Percentiles rank a stretch among this genome's conserved stretches.
These are phyloP conservation scores for Colletotrichum liriopes DNA, from an alignment of 2,329 filamentous ascomycete species.

Conservation along the genomic window DNA sequence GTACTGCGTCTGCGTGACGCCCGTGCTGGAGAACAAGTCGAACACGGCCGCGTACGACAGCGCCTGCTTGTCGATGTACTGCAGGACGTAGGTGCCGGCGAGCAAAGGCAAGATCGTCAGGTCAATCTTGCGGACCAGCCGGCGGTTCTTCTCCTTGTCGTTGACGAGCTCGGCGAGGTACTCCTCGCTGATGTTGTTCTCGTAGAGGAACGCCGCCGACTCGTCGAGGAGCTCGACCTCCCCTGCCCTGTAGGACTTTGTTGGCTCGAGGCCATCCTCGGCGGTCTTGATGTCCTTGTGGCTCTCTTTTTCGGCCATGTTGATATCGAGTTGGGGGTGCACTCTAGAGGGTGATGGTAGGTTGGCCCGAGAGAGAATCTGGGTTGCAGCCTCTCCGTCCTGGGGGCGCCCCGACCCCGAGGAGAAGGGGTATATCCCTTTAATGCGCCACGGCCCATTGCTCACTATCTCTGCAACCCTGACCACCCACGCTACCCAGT, in stretches of 20 bases:
- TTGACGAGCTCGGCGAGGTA: slow-evolving; percentile 61
- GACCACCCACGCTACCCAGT: slow-evolving; percentile 22
- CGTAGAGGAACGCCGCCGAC: slow-evolving; percentile 63
- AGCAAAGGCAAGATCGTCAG: slow-evolving; percentile 66
- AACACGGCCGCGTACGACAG: slow-evolving; percentile 70
- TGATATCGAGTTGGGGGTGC: neutral
- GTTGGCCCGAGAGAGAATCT: neutral
- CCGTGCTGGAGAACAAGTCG: slow-evolving; percentile 65
- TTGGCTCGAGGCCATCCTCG: slow-evolving; percentile 40
- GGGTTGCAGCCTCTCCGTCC: neutral
- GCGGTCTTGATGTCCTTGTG: slow-evolving; percentile 13
- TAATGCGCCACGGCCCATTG: slow-evolving; percentile 30
- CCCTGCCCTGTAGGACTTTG: slow-evolving; percentile 36
- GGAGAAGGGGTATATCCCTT: slow-evolving; percentile 18
- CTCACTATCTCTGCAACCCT: slow-evolving; percentile 28
- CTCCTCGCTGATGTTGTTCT: slow-evolving; percentile 60
- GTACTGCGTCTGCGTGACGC: slow-evolving; percentile 64
- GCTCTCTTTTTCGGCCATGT: slow-evolving; percentile 25
- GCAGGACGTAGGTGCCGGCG: slow-evolving; percentile 64
- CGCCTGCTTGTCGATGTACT: slow-evolving; percentile 71
- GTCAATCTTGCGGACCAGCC: slow-evolving; percentile 63
- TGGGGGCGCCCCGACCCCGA: too few relatives aligned
- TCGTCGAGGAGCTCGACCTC: slow-evolving; percentile 59
- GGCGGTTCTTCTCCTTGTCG: slow-evolving; percentile 53
- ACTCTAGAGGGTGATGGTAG: neutral